Conservation (phyloP, 441 rosid genomes). For the Francoa sonchifolia region DNA sequence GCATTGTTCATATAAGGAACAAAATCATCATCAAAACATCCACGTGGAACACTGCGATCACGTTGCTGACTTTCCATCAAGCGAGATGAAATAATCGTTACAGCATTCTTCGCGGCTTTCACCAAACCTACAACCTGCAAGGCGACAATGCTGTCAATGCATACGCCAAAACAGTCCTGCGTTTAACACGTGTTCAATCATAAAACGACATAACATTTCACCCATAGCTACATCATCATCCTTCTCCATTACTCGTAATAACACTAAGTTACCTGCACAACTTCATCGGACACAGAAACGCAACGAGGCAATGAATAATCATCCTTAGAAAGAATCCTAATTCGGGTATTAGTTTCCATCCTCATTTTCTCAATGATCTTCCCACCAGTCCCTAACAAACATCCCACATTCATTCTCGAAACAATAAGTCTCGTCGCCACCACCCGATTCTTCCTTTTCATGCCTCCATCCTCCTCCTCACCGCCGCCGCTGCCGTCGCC, state of each 20-base stretch:
- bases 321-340: constrained; percentile 85
- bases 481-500: constrained; percentile 9
- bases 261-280: constrained; percentile 88
- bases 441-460: constrained; percentile 37
- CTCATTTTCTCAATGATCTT: constrained; percentile 99
- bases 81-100: constrained; percentile 64
- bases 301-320: constrained; percentile 77
- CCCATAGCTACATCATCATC: too few relatives aligned
- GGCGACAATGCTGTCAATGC: constrained; percentile 2
- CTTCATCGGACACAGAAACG: constrained; percentile 68
- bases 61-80: constrained; percentile 96
- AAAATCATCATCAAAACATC: constrained; percentile 73
- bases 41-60: constrained; percentile 68
- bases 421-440: constrained; percentile 78
- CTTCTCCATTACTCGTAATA: too few relatives aligned
- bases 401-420: constrained; percentile 82
- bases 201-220: too few relatives aligned
- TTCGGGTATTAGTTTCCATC: constrained; percentile 92
- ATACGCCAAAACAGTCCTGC: not conserved
- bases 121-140: constrained; percentile 73
- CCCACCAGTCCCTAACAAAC: constrained; percentile 92
- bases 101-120: constrained; percentile 65
- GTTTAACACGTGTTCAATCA: too few relatives aligned
- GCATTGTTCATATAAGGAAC: constrained; percentile 38
- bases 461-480: constrained; percentile 4